These are phyloP conservation scores for Hypoxylon fuscum DNA, from an alignment of 495 filamentous ascomycete genomes.

Conservation along the genomic window DNA sequence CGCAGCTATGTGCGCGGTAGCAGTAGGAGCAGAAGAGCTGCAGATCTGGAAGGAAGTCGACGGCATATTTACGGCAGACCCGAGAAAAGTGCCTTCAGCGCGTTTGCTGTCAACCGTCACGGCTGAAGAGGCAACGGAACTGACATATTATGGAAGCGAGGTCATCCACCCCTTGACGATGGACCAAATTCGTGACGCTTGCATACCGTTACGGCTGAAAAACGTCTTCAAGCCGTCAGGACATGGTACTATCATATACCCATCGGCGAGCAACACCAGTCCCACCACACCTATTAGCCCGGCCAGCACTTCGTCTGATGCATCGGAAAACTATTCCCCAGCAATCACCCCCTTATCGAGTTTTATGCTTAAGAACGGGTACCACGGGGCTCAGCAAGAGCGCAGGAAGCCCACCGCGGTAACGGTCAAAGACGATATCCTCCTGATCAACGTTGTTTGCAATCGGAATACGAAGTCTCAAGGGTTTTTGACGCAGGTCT, in stretches of 20 bases:
- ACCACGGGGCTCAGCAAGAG: constrained; percentile 46
- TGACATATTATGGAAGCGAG: constrained; percentile 64
- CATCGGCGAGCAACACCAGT: constrained; percentile 25
- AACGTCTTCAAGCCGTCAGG: constrained; percentile 53
- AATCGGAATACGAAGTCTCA: constrained; percentile 51
- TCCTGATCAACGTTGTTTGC: constrained; percentile 50
- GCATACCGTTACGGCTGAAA: constrained; percentile 51
- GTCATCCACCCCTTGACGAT: constrained; percentile 57
- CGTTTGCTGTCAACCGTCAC: constrained; percentile 59
- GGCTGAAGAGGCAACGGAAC: constrained; percentile 61
- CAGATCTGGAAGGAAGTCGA: constrained; percentile 68
- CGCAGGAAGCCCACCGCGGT: constrained; percentile 50
- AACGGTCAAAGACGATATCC: constrained; percentile 51
- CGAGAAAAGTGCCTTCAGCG: constrained; percentile 62
- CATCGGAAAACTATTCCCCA: constrained; percentile 8
- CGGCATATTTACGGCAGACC: constrained; percentile 66
- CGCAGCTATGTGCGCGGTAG: constrained; percentile 59
- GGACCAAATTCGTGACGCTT: constrained; percentile 52
- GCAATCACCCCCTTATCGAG: constrained; percentile 22
- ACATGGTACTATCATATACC: constrained; percentile 51
- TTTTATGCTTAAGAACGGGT: constrained; percentile 51
- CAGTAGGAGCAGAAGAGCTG: constrained; percentile 57
- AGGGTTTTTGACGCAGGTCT: constrained; percentile 49
- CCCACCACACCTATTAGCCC: constrained; percentile 23
- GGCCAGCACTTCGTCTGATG: constrained; percentile 11